These are phyloP conservation scores for Penstemon eatonii DNA, from an alignment of 257 asterid species.

Conservation along the genomic window DNA sequence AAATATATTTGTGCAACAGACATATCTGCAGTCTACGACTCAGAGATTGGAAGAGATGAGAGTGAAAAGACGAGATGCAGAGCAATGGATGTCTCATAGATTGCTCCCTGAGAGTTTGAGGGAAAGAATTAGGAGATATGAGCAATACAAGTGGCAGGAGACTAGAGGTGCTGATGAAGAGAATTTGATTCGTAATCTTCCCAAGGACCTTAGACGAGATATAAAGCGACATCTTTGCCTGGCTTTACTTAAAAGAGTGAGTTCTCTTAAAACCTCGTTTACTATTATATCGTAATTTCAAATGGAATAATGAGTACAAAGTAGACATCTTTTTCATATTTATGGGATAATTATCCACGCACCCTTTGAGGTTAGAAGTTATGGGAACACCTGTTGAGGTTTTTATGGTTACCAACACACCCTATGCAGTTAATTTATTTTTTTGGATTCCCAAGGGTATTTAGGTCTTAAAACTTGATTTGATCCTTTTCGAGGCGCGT, in stretches of 20 bases:
- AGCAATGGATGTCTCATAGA: slow-evolving; percentile 98
- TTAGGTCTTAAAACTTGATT: too few species aligned
- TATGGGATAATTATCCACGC: neutral
- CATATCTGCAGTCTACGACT: slow-evolving; percentile 92
- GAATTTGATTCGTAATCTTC: slow-evolving; percentile 75
- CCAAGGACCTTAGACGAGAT: slow-evolving; percentile 96
- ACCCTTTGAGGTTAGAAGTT: neutral
- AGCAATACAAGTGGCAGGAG: slow-evolving; percentile 97
- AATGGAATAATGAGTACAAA: neutral
- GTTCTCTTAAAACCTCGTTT: slow-evolving; percentile 28
- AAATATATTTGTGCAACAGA: slow-evolving; percentile 51
- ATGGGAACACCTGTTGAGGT: neutral
- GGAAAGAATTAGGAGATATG: slow-evolving; percentile 86
- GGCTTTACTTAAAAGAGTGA: slow-evolving; percentile 81
- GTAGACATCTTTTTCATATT: neutral
- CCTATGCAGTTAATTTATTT: neutral
- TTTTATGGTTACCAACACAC: neutral
- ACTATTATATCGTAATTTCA: neutral
- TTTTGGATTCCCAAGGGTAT: neutral
- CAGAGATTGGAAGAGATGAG: slow-evolving; percentile 94
- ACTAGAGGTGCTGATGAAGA: slow-evolving; percentile 97
- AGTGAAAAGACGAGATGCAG: slow-evolving; percentile 96
- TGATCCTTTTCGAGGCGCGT: too few species aligned
- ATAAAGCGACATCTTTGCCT: slow-evolving; percentile 93
- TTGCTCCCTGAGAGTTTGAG: slow-evolving; percentile 78